Conservation (phyloP, 345 rosid species). For the Gossypium thurberi region DNA sequence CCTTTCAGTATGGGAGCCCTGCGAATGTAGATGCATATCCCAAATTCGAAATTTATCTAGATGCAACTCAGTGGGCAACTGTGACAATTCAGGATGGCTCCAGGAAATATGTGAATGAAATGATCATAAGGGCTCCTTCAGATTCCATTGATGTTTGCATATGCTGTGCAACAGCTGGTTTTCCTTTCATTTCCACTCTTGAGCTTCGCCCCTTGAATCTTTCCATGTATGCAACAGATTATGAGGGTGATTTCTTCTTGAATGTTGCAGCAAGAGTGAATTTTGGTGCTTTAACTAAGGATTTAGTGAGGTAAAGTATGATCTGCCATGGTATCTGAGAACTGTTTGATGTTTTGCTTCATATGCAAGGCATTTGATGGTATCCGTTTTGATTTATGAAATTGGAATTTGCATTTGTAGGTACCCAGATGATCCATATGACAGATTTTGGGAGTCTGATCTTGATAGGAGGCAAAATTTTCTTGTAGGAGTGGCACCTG, state of each 20-base stretch:
- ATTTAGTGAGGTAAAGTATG: slow-evolving; percentile 51
- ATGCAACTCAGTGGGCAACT: slow-evolving; percentile 91
- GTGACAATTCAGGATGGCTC: slow-evolving; percentile 61
- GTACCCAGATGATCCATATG: slow-evolving; percentile 98
- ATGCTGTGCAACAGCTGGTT: slow-evolving; percentile 85
- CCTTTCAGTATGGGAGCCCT: slow-evolving; percentile 63
- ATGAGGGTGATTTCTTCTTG: slow-evolving; percentile 74
- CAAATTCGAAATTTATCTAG: slow-evolving; percentile 72
- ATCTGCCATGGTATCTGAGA: neutral
- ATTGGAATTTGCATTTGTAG: slow-evolving; percentile 31
- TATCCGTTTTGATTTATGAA: neutral
- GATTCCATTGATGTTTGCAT: slow-evolving; percentile 71
- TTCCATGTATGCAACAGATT: slow-evolving; percentile 86
- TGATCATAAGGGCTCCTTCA: slow-evolving; percentile 78
- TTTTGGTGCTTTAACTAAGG: slow-evolving; percentile 69
- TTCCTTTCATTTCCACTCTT: slow-evolving; percentile 82
- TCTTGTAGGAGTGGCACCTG: slow-evolving; percentile 81
- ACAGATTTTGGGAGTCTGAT: slow-evolving; percentile 98
- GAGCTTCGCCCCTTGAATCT: slow-evolving; percentile 85
- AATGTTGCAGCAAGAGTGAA: slow-evolving; percentile 89
- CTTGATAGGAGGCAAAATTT: slow-evolving; percentile 68
- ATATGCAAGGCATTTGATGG: neutral
- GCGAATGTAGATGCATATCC: slow-evolving; percentile 66
- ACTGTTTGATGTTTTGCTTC: neutral
- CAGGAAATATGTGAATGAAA: slow-evolving; percentile 67